A percentile compares a stretch with the other conserved stretches of the same genome.
phyloP scores from a whole-genome alignment of 2,329 filamentous ascomycete genomes.

The Blastomyces parvus region DNA sequence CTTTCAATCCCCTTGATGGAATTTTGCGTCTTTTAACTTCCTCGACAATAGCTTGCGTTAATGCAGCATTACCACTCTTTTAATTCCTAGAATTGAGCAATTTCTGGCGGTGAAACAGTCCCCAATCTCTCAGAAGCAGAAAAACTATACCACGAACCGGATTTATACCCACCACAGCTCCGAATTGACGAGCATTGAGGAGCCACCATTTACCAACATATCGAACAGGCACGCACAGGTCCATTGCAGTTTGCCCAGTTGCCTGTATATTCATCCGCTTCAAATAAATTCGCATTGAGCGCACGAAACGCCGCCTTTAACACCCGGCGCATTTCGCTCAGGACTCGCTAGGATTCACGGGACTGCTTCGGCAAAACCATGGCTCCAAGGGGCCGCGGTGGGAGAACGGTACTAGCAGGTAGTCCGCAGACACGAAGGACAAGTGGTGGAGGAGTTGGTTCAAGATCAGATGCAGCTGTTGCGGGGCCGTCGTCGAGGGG shows the following conservation, averaged over 20 bases:
- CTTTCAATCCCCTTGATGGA: neutral
- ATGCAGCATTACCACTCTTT: too few species aligned
- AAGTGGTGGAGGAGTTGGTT: conserved; percentile 9
- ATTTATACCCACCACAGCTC: neutral
- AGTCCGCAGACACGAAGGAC: conserved; percentile 10
- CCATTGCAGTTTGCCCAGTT: neutral
- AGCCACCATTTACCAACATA: neutral
- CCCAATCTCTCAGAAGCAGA: too few species aligned
- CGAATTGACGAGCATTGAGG: neutral
- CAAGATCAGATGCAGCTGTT: conserved; percentile 4
- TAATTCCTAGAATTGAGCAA: neutral
- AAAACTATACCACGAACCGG: neutral
- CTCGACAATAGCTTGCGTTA: too few species aligned
- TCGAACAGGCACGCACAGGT: too few species aligned
- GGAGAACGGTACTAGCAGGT: conserved; percentile 9
- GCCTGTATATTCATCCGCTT: too few species aligned
- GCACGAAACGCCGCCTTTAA: neutral
- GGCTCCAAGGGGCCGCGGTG: conserved; percentile 12
- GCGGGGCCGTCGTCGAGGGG: conserved; percentile 9
- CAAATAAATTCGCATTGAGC: neutral
- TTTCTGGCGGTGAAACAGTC: neutral
- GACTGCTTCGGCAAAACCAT: neutral
- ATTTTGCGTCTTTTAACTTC: neutral
- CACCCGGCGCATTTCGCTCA: neutral
- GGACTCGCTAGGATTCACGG: neutral